phyloP scores from a whole-genome alignment of 2,329 filamentous ascomycete genomes.

The Cryphonectria radicalis region DNA sequence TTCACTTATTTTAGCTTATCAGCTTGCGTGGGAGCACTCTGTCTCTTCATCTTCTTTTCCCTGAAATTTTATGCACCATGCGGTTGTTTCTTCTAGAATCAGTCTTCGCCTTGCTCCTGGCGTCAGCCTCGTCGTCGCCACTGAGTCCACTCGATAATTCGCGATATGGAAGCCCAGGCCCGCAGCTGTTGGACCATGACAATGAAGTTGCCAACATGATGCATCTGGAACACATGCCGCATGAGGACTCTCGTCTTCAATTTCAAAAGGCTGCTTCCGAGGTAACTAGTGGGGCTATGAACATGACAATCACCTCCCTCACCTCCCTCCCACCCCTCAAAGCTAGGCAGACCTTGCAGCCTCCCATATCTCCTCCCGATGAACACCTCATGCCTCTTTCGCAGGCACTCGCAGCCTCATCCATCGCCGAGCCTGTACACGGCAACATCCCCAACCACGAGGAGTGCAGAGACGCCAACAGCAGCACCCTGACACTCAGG shows the following conservation, averaged over 20 bases:
- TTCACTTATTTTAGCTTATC: background rate
- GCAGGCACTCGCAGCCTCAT: too few species aligned
- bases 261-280: background rate
- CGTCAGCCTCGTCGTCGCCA: background rate
- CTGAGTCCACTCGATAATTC: background rate
- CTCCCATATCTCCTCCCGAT: background rate
- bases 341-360: background rate
- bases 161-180: background rate
- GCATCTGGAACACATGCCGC: background rate
- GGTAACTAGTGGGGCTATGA: background rate
- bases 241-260: background rate
- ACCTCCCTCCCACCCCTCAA: background rate
- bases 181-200: background rate
- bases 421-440: background rate
- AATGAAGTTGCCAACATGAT: background rate
- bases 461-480: background rate
- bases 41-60: background rate
- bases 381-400: background rate
- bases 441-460: background rate
- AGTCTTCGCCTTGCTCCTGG: background rate
- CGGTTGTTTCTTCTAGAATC: background rate
- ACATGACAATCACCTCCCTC: background rate
- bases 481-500: background rate
- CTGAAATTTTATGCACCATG: background rate
- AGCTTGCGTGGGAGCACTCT: background rate